Evolutionary conservation across 1,284 basidiomycete species (phyloP).

Genomic region (Blastosporella zonata): DNA sequence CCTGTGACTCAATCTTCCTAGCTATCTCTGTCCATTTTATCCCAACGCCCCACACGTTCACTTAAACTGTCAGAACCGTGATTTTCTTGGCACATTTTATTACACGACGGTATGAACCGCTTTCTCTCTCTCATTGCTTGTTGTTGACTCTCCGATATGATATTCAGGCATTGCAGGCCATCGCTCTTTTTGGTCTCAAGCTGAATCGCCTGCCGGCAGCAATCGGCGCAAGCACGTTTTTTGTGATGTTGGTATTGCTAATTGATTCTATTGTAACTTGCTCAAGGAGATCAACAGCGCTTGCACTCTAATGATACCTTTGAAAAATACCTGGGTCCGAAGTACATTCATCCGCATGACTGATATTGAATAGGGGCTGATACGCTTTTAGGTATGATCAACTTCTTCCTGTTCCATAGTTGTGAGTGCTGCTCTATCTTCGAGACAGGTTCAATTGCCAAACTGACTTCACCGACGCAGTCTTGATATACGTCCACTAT

Average conservation of each 20-base stretch:
- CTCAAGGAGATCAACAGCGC: slow-evolving; percentile 33
- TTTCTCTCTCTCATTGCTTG: slow-evolving; percentile 5
- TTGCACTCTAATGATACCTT: slow-evolving; percentile 53
- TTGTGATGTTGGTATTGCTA: slow-evolving; percentile 50
- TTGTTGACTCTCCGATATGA: slow-evolving; percentile 2
- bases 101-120: slow-evolving; percentile 38
- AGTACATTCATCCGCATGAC: slow-evolving; percentile 34
- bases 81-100: slow-evolving; percentile 66
- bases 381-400: slow-evolving; percentile 50
- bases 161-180: slow-evolving; percentile 65
- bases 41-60: slow-evolving; percentile 23
- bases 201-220: slow-evolving; percentile 67
- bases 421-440: slow-evolving; percentile 37
- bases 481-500: slow-evolving; percentile 58
- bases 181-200: slow-evolving; percentile 76
- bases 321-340: slow-evolving; percentile 46
- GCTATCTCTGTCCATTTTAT: slow-evolving; percentile 58
- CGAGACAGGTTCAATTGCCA: background rate
- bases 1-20: slow-evolving; percentile 25
- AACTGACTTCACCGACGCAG: slow-evolving; percentile 16
- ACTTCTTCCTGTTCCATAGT: slow-evolving; percentile 63
- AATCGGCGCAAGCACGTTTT: slow-evolving; percentile 54
- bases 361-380: slow-evolving; percentile 2
- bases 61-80: slow-evolving; percentile 44
- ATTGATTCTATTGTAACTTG: background rate